phyloP scores from a whole-genome alignment of 495 filamentous ascomycete genomes.

The Neurospora sp. region DNA sequence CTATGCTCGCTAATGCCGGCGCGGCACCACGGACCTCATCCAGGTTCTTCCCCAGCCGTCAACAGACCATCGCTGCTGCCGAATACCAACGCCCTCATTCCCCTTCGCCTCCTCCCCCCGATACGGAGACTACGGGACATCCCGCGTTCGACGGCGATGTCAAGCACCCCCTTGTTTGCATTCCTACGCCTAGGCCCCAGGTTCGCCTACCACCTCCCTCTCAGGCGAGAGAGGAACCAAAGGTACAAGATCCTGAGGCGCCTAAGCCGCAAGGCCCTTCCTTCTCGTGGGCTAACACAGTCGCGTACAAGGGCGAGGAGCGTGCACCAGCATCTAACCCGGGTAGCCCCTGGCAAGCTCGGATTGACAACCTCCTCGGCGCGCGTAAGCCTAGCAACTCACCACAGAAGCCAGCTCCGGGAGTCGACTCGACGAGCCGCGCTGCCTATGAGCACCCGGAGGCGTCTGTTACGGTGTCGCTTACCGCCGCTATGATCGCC shows the following conservation, averaged over 20 bases:
- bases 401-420: conserved; percentile 42
- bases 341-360: conserved; percentile 54
- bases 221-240: conserved; percentile 6
- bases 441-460: conserved; percentile 46
- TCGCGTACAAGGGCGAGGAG: conserved; percentile 15
- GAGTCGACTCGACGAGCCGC: conserved; percentile 48
- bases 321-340: neutral
- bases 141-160: conserved; percentile 61
- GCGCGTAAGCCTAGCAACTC: conserved; percentile 47
- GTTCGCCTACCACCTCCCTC: conserved; percentile 58
- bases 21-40: conserved; percentile 6
- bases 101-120: conserved; percentile 65
- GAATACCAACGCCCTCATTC: conserved; percentile 27
- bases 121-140: conserved; percentile 46
- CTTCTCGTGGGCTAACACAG: conserved; percentile 18
- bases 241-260: conserved; percentile 14
- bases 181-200: conserved; percentile 57
- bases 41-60: conserved; percentile 54
- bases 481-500: conserved; percentile 1
- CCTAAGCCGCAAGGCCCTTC: conserved; percentile 9
- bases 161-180: conserved; percentile 53
- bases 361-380: conserved; percentile 57
- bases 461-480: conserved; percentile 37
- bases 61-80: conserved; percentile 5
- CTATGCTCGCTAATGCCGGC: neutral